These are phyloP conservation scores for Epichloe glyceriae DNA, from an alignment of 2,329 filamentous ascomycete genomes.

Conservation along the genomic window DNA sequence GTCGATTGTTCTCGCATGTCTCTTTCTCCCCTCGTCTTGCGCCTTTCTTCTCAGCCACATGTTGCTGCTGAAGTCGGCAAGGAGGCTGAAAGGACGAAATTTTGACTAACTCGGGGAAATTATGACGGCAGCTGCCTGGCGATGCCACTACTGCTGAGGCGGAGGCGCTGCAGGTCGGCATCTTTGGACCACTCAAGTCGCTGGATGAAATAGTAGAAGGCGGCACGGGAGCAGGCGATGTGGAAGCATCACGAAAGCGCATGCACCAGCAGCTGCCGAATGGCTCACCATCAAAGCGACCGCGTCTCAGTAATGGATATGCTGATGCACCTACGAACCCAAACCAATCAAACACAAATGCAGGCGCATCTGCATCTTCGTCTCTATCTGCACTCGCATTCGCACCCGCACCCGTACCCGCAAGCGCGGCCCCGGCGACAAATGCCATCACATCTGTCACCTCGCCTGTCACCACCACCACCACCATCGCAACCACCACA, in stretches of 20 bases:
- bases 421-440: constrained; percentile 21
- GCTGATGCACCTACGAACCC: constrained; percentile 34
- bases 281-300: constrained; percentile 46
- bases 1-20: neutral
- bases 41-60: neutral
- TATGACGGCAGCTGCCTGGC: constrained; percentile 31
- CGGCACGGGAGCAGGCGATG: constrained; percentile 23
- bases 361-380: constrained; percentile 19
- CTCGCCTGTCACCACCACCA: neutral
- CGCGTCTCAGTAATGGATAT: constrained; percentile 48
- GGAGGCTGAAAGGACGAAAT: neutral
- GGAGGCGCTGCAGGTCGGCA: constrained; percentile 35
- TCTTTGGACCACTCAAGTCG: constrained; percentile 43
- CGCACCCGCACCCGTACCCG: constrained; percentile 22
- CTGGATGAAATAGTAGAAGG: constrained; percentile 25
- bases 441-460: neutral
- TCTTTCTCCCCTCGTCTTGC: neutral
- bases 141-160: constrained; percentile 30
- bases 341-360: neutral
- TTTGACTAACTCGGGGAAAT: constrained; percentile 1
- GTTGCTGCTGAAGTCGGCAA: neutral
- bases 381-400: constrained; percentile 1
- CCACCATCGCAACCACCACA: neutral
- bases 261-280: constrained; percentile 31
- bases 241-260: constrained; percentile 37